These are phyloP conservation scores for Beauveria sp. DNA, from an alignment of 2,329 filamentous ascomycete genomes.

Conservation along the genomic window DNA sequence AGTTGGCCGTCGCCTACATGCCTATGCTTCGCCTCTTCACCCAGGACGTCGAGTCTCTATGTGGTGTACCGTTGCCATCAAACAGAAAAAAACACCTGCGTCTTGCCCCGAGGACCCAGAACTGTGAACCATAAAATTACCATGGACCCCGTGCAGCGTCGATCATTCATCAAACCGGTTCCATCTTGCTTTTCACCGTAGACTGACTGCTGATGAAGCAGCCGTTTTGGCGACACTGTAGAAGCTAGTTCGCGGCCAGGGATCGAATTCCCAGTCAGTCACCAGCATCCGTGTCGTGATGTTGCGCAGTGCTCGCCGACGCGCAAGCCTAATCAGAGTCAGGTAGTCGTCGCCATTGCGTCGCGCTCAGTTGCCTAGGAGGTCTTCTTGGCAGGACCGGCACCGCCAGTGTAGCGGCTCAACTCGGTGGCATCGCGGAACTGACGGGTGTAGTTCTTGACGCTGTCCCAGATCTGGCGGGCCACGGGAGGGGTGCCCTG, in stretches of 20 bases:
- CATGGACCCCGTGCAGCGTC: not conserved
- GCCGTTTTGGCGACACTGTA: not conserved
- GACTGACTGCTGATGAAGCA: not conserved
- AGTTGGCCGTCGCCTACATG: not conserved
- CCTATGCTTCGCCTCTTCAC: not conserved
- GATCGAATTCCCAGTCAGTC: not conserved
- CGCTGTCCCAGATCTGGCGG: slow-evolving; percentile 69
- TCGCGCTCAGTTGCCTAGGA: slow-evolving; percentile 24
- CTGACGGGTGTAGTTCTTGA: slow-evolving; percentile 67
- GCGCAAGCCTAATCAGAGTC: not conserved
- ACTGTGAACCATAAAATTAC: not conserved
- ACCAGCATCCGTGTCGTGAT: not conserved
- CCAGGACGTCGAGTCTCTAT: not conserved
- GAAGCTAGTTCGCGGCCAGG: not conserved
- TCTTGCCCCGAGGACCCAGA: not conserved
- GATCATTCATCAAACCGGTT: not conserved
- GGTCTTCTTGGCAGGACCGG: slow-evolving; percentile 42
- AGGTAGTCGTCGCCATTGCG: not conserved
- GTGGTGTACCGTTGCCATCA: not conserved
- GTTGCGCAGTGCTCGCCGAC: not conserved
- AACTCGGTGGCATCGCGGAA: slow-evolving; percentile 75
- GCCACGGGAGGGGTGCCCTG: slow-evolving; percentile 79
- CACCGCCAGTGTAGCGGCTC: slow-evolving; percentile 59
- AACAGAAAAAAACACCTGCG: not conserved
- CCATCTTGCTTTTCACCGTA: not conserved